These are phyloP conservation scores for Fusarium veterinarium DNA, from an alignment of 2,329 filamentous ascomycete species.

Conservation along the genomic window DNA sequence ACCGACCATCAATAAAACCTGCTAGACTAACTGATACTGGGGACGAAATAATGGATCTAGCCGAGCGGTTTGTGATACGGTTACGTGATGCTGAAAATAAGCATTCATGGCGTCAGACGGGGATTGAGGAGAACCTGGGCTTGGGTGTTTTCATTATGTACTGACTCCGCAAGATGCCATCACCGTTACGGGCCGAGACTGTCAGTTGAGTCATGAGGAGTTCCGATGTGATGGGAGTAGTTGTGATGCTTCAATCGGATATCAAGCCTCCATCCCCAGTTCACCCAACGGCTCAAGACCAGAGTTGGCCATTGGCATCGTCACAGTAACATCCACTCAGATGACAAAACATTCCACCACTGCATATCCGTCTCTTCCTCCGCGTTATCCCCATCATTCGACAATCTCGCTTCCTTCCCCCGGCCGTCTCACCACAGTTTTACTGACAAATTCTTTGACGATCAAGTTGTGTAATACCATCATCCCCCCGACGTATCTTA, in stretches of 20 bases:
- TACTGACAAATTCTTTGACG: constrained; percentile 28
- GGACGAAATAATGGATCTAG: not conserved
- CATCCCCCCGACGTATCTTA: not conserved
- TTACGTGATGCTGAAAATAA: constrained; percentile 32
- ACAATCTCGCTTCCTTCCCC: constrained; percentile 37
- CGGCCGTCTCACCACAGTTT: constrained; percentile 3
- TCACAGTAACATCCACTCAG: not conserved
- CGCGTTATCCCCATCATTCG: constrained; percentile 33
- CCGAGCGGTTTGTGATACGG: not conserved
- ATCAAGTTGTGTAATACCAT: constrained; percentile 30
- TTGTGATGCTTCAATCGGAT: constrained; percentile 2
- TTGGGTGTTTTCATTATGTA: constrained; percentile 28
- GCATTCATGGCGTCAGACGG: constrained; percentile 24
- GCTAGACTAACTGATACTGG: constrained; percentile 1
- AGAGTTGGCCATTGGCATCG: not conserved
- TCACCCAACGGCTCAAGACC: not conserved
- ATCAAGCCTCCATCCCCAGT: not conserved
- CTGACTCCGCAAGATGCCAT: constrained; percentile 21
- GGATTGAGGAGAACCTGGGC: constrained; percentile 33
- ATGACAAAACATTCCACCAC: constrained; percentile 4
- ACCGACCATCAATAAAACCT: constrained; percentile 1
- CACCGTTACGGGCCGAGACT: constrained; percentile 10
- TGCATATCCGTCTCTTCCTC: not conserved
- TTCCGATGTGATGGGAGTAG: not conserved
- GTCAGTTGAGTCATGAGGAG: constrained; percentile 4